Conservation (phyloP, 805 yeast genomes). For the Yamadazyma tumulicola region DNA sequence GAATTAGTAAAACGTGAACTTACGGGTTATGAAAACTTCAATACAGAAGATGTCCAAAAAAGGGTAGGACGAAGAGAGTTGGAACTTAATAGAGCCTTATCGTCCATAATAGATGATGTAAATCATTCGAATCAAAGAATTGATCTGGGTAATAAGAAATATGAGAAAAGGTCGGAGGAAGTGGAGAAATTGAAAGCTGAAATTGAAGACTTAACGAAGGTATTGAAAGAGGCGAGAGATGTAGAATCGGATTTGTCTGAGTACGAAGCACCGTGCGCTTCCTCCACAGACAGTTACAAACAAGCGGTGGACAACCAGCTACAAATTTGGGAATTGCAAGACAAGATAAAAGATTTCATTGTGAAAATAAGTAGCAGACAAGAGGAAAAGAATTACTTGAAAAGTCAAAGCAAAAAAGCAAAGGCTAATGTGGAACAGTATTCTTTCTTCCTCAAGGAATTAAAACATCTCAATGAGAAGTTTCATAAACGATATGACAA, state of each 20-base stretch:
- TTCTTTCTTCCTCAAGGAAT: slow-evolving; percentile 22
- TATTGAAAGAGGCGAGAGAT: slow-evolving; percentile 15
- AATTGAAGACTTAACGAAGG: slow-evolving; percentile 23
- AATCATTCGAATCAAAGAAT: slow-evolving; percentile 37
- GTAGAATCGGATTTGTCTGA: background rate
- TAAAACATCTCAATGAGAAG: slow-evolving; percentile 17
- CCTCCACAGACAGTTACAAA: slow-evolving; percentile 7
- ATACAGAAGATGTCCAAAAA: slow-evolving; percentile 38
- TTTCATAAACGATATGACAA: slow-evolving; percentile 18
- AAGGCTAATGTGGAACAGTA: slow-evolving; percentile 46
- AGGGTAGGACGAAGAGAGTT: slow-evolving; percentile 41
- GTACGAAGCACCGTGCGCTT: background rate
- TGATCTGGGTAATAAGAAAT: slow-evolving; percentile 29
- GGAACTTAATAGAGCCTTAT: slow-evolving; percentile 42
- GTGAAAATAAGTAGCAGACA: slow-evolving; percentile 43
- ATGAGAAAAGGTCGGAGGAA: slow-evolving; percentile 29
- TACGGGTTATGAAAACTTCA: slow-evolving; percentile 23
- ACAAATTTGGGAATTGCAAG: slow-evolving; percentile 44
- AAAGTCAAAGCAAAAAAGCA: slow-evolving; percentile 55
- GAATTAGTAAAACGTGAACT: slow-evolving; percentile 43
- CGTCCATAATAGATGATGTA: slow-evolving; percentile 45
- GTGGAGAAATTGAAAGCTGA: slow-evolving; percentile 19
- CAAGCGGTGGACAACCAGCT: slow-evolving; percentile 35
- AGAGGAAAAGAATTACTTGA: slow-evolving; percentile 65
- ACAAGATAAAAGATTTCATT: slow-evolving; percentile 42